Conservation (phyloP, 2,329 filamentous ascomycete species). For the Epichloe glyceriae region DNA sequence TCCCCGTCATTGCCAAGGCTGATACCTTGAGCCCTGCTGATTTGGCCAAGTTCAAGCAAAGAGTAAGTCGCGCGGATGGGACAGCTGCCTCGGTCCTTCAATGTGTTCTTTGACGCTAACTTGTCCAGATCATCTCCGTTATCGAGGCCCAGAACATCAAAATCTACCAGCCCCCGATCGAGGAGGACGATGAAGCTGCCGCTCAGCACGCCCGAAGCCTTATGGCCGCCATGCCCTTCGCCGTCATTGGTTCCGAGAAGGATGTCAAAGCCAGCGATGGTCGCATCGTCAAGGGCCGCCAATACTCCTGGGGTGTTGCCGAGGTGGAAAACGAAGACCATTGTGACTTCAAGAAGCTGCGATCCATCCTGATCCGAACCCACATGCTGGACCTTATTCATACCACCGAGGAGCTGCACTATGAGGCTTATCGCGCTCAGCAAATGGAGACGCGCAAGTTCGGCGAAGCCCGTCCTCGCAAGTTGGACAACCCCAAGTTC, state of each 20-base stretch:
- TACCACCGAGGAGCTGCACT: constrained; percentile 98
- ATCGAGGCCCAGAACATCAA: constrained; percentile 99
- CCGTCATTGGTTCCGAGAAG: constrained; percentile 97
- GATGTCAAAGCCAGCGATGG: constrained; percentile 94
- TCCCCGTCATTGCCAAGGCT: constrained; percentile 96
- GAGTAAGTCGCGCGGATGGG: constrained; percentile 43
- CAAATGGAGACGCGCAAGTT: constrained; percentile 99
- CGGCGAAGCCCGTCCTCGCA: constrained; percentile 89
- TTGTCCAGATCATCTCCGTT: constrained; percentile 68
- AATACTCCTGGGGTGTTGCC: constrained; percentile 98
- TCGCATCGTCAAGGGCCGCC: constrained; percentile 95
- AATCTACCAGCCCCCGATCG: constrained; percentile 95
- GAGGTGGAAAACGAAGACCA: constrained; percentile 99
- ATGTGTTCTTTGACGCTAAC: constrained; percentile 6
- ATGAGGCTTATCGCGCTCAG: constrained; percentile 96
- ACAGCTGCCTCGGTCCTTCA: not conserved
- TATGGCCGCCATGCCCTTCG: constrained; percentile 96
- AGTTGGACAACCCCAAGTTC: constrained; percentile 99
- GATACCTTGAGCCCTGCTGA: constrained; percentile 92
- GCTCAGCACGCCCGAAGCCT: constrained; percentile 88
- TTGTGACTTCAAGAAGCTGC: constrained; percentile 99
- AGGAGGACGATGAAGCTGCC: constrained; percentile 95
- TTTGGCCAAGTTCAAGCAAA: constrained; percentile 85
- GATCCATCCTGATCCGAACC: constrained; percentile 94
- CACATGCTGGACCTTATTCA: constrained; percentile 99